Base-by-base conservation (phyloP, 2,329 filamentous ascomycete species). In the Cryphonectria radicalis region DNA sequence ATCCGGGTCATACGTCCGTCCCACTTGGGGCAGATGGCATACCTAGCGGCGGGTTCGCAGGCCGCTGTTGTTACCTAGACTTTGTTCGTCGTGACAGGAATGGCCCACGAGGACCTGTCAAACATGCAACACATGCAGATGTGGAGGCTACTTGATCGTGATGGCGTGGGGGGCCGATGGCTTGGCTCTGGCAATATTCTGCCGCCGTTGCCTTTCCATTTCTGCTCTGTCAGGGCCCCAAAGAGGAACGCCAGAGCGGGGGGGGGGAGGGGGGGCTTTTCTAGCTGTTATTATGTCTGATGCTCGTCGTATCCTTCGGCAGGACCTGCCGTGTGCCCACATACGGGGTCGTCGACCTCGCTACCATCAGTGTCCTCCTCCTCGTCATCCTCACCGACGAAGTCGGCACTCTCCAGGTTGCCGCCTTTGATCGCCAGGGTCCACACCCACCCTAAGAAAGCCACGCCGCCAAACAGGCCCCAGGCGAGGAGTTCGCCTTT, bases 401-500 rank as follows among this genome's bases (percentile, higher is more conserved):
- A 87, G 66, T 90, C 89, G 4, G 84, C 88, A 73, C 89, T 90
- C 77, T 91, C 89, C 0, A 91, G 80, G 0, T 84, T 85, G 1
- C 82, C 81, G 2, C 92, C 91, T 17, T 89, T 86, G 74, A 98
- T 95, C 0, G 92, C 91, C 72, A 95, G 90, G 71, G 93, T 95
- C 40, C 93, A 84, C 1, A 93, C 73, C 83, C 95, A 97, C 0
- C 95, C 96, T 0, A 94, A 72, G 43, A 97, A 90, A 0, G 93
- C 89, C 2, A 98, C 86, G 0, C 92, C 94, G 0, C 92, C 95
- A 79, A 98, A 98, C 0, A 97, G 80, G 1, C 93, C 93, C 87
- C 97, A 99, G 0, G 93, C 90, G 5, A 98, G 82, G 1, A 90
- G 90, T 80, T 97, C 95, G 1, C 96, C 95, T 77, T 94, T 96